phyloP scores from a whole-genome alignment of 331 rosid genomes.

The Quercus lobata region DNA sequence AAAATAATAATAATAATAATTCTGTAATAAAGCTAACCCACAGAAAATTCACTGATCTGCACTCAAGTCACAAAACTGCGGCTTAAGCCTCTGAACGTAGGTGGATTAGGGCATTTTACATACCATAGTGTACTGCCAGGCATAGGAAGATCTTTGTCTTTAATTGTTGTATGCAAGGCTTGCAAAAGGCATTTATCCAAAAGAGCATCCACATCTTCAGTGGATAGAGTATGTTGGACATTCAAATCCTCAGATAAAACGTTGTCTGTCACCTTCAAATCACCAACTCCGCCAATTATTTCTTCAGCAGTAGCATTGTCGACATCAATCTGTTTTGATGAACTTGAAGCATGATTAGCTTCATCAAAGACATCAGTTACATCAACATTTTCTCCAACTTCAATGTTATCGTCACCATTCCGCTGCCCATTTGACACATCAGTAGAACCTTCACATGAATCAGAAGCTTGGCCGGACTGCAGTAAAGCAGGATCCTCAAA shows the following conservation, averaged over 20 bases:
- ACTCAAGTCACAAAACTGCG: no score
- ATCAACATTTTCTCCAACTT: conserved; percentile 32
- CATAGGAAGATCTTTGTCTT: conserved; percentile 84
- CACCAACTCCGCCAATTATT: conserved; percentile 37
- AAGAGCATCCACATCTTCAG: conserved; percentile 65
- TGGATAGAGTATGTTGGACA: conserved; percentile 56
- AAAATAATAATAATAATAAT: no score
- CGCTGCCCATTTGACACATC: conserved; percentile 40
- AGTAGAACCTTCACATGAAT: conserved; percentile 24
- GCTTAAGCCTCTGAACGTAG: not conserved
- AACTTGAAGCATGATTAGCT: conserved; percentile 18
- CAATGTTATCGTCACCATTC: conserved; percentile 14
- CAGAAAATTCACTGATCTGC: no score
- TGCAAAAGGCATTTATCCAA: conserved; percentile 92
- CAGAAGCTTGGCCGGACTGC: conserved; percentile 37
- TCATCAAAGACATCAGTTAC: conserved; percentile 31
- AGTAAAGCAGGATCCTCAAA: conserved; percentile 69
- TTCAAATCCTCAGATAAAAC: conserved; percentile 31
- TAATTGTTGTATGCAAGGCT: conserved; percentile 81
- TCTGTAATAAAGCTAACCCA: no score
- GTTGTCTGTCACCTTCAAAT: conserved; percentile 55
- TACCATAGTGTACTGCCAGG: conserved; percentile 97
- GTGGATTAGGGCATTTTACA: not conserved
- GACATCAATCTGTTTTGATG: conserved; percentile 12
- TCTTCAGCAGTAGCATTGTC: conserved; percentile 29